Evolutionary conservation across 2,329 filamentous ascomycete species (phyloP).

Genomic region (Pestalotiopsis sp.): DNA sequence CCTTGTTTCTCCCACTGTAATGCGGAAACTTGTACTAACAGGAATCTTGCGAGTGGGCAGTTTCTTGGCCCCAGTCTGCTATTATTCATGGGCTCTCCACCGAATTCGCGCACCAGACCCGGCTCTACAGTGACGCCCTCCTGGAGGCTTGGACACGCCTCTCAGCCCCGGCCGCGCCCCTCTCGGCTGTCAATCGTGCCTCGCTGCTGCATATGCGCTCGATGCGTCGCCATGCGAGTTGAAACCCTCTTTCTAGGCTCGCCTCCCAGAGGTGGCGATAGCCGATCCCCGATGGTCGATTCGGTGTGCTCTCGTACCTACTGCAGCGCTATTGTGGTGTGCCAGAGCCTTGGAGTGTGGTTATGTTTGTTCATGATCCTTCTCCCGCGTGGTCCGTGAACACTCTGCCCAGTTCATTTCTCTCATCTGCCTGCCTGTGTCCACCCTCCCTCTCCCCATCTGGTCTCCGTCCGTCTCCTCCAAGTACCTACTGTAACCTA

Average conservation of each 20-base stretch:
- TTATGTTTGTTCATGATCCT: conserved; percentile 4
- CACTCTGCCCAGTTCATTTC: conserved; percentile 12
- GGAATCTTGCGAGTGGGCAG: not conserved
- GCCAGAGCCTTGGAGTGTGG: not conserved
- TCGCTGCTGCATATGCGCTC: too few relatives aligned
- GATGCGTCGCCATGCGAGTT: too few relatives aligned
- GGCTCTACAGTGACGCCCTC: not conserved
- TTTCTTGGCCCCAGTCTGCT: not conserved
- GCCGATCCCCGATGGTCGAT: too few relatives aligned
- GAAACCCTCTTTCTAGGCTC: too few relatives aligned
- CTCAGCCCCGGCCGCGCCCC: too few relatives aligned
- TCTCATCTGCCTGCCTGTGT: conserved; percentile 2
- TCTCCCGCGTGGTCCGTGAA: conserved; percentile 12
- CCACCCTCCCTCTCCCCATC: conserved; percentile 2
- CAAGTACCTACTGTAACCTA: not conserved
- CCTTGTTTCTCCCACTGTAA: conserved; percentile 11
- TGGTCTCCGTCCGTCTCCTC: not conserved
- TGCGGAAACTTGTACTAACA: conserved; percentile 3
- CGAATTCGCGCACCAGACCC: conserved; percentile 11
- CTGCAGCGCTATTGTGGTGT: not conserved
- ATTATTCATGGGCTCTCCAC: conserved; percentile 12
- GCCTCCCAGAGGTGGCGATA: too few relatives aligned
- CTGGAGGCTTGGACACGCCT: too few relatives aligned
- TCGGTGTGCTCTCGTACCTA: too few relatives aligned
- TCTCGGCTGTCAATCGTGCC: too few relatives aligned